Conservation (phyloP, 306 rosid species). For the Cercis canadensis region DNA sequence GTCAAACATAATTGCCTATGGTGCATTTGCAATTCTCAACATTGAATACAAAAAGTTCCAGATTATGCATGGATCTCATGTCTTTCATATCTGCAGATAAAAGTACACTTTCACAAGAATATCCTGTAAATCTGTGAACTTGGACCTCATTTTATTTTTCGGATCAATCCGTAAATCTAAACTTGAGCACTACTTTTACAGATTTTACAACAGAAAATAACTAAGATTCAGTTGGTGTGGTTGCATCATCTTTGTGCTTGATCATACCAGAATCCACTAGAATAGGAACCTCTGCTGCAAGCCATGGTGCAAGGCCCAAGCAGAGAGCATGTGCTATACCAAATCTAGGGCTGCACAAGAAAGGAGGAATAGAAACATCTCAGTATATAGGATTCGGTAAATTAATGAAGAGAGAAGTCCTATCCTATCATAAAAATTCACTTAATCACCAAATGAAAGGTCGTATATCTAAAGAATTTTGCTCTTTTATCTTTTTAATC, state of each 20-base stretch:
- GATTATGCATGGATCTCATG: constrained; percentile 33
- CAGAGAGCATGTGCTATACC: constrained; percentile 98
- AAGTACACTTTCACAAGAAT: constrained; percentile 23
- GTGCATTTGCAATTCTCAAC: constrained; percentile 1
- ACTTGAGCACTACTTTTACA: constrained; percentile 33
- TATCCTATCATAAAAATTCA: neutral
- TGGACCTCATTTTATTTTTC: constrained; percentile 52
- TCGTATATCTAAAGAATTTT: neutral
- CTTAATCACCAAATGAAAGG: neutral
- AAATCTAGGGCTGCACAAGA: constrained; percentile 87
- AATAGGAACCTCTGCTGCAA: constrained; percentile 94
- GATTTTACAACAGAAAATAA: constrained; percentile 42
- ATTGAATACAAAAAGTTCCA: constrained; percentile 5
- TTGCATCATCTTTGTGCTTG: constrained; percentile 93
- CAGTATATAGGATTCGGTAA: constrained; percentile 32
- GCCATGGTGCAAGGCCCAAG: constrained; percentile 99
- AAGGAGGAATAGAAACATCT: constrained; percentile 27
- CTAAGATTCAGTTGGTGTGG: constrained; percentile 61
- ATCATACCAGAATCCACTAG: constrained; percentile 99
- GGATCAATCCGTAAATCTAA: neutral
- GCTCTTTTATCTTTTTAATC: neutral
- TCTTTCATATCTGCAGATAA: constrained; percentile 29
- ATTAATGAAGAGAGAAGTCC: no score
- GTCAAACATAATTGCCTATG: constrained; percentile 31
- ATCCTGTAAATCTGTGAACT: constrained; percentile 36